Evolutionary conservation across 208 protist species (phyloP), one percentile per base, ranked within the genome.

Genomic region (Trypanosoma theileri): DNA sequence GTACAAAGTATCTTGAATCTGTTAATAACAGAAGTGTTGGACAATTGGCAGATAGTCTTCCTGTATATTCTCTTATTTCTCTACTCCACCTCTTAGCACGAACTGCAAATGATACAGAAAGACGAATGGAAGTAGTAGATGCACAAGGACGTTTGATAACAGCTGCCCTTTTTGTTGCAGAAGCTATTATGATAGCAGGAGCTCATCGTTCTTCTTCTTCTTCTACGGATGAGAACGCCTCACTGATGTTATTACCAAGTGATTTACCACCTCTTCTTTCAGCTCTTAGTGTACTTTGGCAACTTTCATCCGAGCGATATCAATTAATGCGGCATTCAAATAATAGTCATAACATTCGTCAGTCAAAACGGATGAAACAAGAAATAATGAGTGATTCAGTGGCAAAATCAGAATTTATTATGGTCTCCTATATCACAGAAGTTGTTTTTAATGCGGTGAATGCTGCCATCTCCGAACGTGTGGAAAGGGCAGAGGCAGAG

Each of bases 161-260:
- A 6, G 85, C 73, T 16, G 76, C 79, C 16, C 63, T 93, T 28
- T 83, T 91, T 44, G 57, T 82, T 16, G 73, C 76, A 0, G 88
- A 91, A 56, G 50, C 73, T n/a, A 40, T 93, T 22, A 74, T 87
- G 4, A 48, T 84, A 21, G 60, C 81, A 1, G 65, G 57, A 13
- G 65, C 61, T 26, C 28, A 46, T 24, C 9, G 57, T 11, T 45
- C 31, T 1, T 45, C 26, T 24, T 40, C 10, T 35, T 28, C 26
- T 24, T 40, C 10, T 35, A 17, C 12, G 19, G 11, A 19, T 22
- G 22, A 31, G 1, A 42, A 14, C n/a, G 17, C 28, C 11, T 44
- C 45, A 14, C 44, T 7, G 0, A 62, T 67, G 41, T 40, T 73
- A 35, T 59, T 67, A 12, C 51, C 40, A 19, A 48, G 24, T 42